Percentiles rank a stretch among this genome's conserved stretches.
phyloP scores from a whole-genome alignment of 805 yeast species.

The Dipodascopsis uninucleata region DNA sequence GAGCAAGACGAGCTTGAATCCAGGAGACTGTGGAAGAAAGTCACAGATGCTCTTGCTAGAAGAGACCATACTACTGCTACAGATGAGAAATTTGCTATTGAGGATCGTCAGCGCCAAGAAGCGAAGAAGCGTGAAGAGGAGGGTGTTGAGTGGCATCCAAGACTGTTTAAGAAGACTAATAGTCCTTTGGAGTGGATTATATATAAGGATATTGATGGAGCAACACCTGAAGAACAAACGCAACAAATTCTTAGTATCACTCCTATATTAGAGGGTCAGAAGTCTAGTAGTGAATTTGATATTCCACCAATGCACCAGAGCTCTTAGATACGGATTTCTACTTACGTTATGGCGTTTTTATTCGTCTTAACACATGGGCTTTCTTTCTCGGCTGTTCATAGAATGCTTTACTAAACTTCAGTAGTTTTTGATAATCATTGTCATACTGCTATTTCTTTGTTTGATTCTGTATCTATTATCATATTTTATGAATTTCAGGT shows the following conservation, averaged over 20 bases:
- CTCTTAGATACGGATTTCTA: too few relatives aligned
- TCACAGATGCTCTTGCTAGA: constrained; percentile 71
- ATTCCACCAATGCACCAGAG: constrained; percentile 26
- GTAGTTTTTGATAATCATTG: too few relatives aligned
- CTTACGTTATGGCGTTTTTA: too few relatives aligned
- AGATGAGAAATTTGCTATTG: constrained; percentile 80
- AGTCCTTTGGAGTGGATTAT: constrained; percentile 55
- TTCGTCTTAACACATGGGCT: too few relatives aligned
- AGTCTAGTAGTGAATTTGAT: constrained; percentile 16
- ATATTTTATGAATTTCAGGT: too few relatives aligned
- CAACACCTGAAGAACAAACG: constrained; percentile 52
- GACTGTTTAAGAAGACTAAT: constrained; percentile 57
- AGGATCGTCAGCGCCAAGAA: constrained; percentile 72
- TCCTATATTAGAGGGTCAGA: constrained; percentile 82
- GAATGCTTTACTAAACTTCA: too few relatives aligned
- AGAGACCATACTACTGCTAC: constrained; percentile 84
- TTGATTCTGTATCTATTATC: too few relatives aligned
- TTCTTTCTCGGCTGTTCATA: too few relatives aligned
- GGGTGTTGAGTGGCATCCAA: constrained; percentile 78
- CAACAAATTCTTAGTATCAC: constrained; percentile 59
- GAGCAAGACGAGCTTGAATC: constrained; percentile 84
- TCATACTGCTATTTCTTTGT: too few relatives aligned
- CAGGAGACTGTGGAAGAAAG: constrained; percentile 76
- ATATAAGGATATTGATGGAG: constrained; percentile 58
- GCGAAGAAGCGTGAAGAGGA: constrained; percentile 74